A percentile compares a stretch with the other conserved stretches of the same genome.
These are phyloP conservation scores for Globisporangium cederbergense DNA, from an alignment of 352 stramenopile genomes.

Conservation along the genomic window DNA sequence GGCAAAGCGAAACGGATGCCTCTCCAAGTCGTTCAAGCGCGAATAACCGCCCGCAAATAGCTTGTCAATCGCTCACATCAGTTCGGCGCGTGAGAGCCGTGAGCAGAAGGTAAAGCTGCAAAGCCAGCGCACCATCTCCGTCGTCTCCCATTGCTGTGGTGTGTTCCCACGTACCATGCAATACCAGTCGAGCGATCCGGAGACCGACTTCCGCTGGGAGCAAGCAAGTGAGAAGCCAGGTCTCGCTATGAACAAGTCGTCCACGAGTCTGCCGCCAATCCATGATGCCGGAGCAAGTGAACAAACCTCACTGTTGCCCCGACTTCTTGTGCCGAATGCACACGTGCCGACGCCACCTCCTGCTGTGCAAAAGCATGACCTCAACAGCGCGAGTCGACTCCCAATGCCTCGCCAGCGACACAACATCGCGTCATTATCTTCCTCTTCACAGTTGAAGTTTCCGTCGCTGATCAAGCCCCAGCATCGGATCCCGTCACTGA, in stretches of 20 bases:
- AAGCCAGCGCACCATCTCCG: not conserved
- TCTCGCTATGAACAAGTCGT: not conserved
- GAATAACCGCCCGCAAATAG: not conserved
- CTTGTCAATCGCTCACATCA: not conserved
- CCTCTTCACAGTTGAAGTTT: conserved; percentile 33
- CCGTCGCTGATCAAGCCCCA: conserved; percentile 35
- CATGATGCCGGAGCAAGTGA: not conserved
- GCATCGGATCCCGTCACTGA: conserved; percentile 4
- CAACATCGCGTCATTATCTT: not conserved
- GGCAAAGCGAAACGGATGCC: conserved; percentile 9
- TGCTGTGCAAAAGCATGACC: conserved; percentile 2
- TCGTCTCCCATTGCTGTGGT: not conserved
- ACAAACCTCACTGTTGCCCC: conserved; percentile 4
- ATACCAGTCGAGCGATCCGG: not conserved
- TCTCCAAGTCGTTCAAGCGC: not conserved
- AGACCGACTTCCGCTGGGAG: conserved; percentile 13
- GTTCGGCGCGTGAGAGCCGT: not conserved
- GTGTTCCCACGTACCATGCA: conserved; percentile 1
- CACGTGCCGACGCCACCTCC: conserved; percentile 7
- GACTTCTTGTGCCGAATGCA: not conserved
- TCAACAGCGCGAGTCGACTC: conserved; percentile 21
- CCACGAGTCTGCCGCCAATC: conserved; percentile 11
- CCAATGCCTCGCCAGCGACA: conserved; percentile 21
- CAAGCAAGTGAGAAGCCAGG: not conserved
- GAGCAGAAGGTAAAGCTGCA: not conserved